Evolutionary conservation across 805 yeast species (phyloP), one percentile per base, ranked within the genome.

Genomic region (Pichia insulana): DNA sequence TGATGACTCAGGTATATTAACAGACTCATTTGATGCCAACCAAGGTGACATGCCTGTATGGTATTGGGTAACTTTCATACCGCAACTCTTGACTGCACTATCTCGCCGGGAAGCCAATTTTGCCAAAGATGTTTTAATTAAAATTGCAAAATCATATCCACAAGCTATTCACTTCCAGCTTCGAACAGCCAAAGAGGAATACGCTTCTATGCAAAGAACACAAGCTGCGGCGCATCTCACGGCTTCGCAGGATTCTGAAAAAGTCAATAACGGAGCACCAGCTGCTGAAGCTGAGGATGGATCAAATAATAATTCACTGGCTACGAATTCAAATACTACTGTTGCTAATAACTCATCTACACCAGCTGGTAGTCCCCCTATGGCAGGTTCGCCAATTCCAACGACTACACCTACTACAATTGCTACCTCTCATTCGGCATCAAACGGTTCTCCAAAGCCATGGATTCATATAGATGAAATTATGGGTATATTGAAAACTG

Each of bases 1-100:
- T 62, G 96, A 92, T 59, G 69, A 82, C 1, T 69, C 77, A 4
- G 95, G 94, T 1, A 74, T 88, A 0, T 69, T 92, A 37, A 77
- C 94, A 0, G 79, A 79, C 47, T 95, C 97, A 0, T 90, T 90
- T 62, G 96, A 88, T 43, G 79, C 83, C 39, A 92, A 86, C 60
- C 76, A 89, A 48, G 97, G 97, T 17, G 99, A 94, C 50, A 87
- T 87, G 34, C 98, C 99, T 4, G 96, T 90, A 2, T 92, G 99
- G 99, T 90, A 90, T 61, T 92, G 97, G 97, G 87, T 92, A 36
- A 87, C 97, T 0, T 92, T 83, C 55, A 88, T 92, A 51, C 98
- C 98, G 2, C 98, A 94, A 62, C 69, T 92, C 46, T 68, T 92
- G 51, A 82, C 96, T 0, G 81, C 96, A 0, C 68, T 92, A 46